Evolutionary conservation across 1,284 basidiomycete species (phyloP), one percentile per base, ranked within the genome.

Genomic region (Cryptococcus hybrid): DNA sequence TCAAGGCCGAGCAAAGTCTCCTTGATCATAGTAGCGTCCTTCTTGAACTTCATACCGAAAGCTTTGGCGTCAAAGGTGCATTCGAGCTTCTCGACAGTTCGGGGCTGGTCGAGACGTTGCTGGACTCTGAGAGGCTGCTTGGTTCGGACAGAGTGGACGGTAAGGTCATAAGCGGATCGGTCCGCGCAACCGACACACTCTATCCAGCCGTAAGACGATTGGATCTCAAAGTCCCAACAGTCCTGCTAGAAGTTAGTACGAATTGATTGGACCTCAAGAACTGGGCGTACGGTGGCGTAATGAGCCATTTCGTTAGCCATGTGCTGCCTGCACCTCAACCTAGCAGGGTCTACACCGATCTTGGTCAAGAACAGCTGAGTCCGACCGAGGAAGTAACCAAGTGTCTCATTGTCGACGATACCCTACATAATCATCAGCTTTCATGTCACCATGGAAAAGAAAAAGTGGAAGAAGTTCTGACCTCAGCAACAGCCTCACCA

Each of bases 151-250:
- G 80, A 75, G 75, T 85, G 84, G 34, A 85, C 84, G n/a, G 81
- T 84, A 54, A 85, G 71, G 66, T 99, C 96, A 79, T 97, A 99
- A 36, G 96, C 96, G 8, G 92, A 91, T 55, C 96, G 88, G 79
- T 99, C 95, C 48, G 96, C 95, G 79, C 96, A 99, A n/a, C 95
- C 96, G 52, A 98, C 94, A 77, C 95, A 99, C 80, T 99, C 96
- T 60, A 92, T 95, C 96, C 96, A 99, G 52, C 95, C 95, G 68
- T 87, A 89, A 49, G 90, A 89, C 55, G 91, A 94, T 69, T 93
- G 84, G 65, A 99, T 97, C 82, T 99, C 95, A 58, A 94, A 94
- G 76, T 99, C 95, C 95, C 95, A 99, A 80, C 95, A 99, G 80
- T 99, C 95, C 70, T 73, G 43, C 11, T 36, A 4, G 11, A 30